phyloP scores from a whole-genome alignment of 2,329 filamentous ascomycete species.

The Trematosphaeria pertusa region DNA sequence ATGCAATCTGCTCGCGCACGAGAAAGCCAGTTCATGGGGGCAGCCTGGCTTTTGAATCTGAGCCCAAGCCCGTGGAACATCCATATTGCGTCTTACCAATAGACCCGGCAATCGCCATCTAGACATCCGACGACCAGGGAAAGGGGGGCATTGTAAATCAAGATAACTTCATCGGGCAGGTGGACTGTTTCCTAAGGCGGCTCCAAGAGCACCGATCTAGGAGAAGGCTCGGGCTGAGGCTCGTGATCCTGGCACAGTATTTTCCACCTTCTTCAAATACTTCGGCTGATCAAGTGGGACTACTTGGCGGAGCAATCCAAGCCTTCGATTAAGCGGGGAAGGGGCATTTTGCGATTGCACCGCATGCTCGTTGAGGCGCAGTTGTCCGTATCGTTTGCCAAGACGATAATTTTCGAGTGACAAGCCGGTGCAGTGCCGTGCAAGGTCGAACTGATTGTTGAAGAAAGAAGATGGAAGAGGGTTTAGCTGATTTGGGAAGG shows the following conservation, averaged over 20 bases:
- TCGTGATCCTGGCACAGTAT: neutral
- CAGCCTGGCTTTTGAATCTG: slow-evolving; percentile 9
- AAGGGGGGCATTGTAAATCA: no score
- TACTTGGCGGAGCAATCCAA: no score
- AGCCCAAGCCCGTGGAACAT: neutral
- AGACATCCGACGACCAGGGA: no score
- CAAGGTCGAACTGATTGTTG: neutral
- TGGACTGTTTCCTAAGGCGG: neutral
- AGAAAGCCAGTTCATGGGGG: slow-evolving; percentile 7
- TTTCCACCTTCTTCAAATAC: no score
- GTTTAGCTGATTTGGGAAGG: slow-evolving; percentile 6
- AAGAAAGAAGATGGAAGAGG: no score
- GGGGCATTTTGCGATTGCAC: no score
- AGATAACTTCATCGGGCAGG: neutral
- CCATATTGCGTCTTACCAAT: slow-evolving; percentile 5
- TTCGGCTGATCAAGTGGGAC: no score
- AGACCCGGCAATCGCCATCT: no score
- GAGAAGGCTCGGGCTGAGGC: neutral
- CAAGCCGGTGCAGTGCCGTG: neutral
- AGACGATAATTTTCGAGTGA: neutral
- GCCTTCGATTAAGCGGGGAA: no score
- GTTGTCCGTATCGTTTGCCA: neutral
- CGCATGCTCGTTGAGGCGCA: no score
- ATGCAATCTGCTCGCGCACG: neutral
- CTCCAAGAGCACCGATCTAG: neutral